Evolutionary conservation across 2,329 filamentous ascomycete species (phyloP), one percentile per base, ranked within the genome.

Genomic region (Ascochyta viciae-villosae): DNA sequence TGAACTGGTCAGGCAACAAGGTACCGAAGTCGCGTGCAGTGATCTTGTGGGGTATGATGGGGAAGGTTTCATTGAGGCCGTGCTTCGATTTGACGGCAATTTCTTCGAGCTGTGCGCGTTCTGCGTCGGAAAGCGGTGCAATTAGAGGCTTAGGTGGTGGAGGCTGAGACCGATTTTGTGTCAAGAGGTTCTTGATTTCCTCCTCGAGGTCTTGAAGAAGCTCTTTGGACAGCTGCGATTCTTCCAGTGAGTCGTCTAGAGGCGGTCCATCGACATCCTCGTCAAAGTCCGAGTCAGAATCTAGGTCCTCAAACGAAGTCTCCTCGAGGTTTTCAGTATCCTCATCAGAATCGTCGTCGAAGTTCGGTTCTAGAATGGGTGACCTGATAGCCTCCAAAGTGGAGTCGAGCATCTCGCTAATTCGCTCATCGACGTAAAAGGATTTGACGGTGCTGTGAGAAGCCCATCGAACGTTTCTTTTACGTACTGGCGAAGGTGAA

Each of bases 1-100:
- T 70, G 62, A 74, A 73, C 15, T 61, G 54, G 3, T 34, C 34
- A 4, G 75, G 72, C 4, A 80, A 55, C 4, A 92, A 75, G 42
- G 82, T 88, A n/a, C 76, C 78, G 64, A 92, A 88, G 67, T 91
- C 88, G 48, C 85, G 83, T 2, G 77, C 71, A 1, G 69, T 78
- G 15, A 90, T 74, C 12, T 82, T 77, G 40, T 61, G 38, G 0
- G 49, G 40, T 13, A 65, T 54, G 33, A 72, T 44, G 1, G 52
- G 45, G 16, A 35, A 56, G 8, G 48, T 51, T 12, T 45, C 10
- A n/a, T 66, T 58, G 31, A 29, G 51, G n/a, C 65, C 67, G 19
- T 66, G 24, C 3, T 61, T 50, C 0, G 62, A 63, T 34, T 58
- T 60, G 1, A 45, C 37, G 9, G 63, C 62, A 10, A 62, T 49